Conservation (phyloP, 129 eudicot species). For the Flaveria trinervia region DNA sequence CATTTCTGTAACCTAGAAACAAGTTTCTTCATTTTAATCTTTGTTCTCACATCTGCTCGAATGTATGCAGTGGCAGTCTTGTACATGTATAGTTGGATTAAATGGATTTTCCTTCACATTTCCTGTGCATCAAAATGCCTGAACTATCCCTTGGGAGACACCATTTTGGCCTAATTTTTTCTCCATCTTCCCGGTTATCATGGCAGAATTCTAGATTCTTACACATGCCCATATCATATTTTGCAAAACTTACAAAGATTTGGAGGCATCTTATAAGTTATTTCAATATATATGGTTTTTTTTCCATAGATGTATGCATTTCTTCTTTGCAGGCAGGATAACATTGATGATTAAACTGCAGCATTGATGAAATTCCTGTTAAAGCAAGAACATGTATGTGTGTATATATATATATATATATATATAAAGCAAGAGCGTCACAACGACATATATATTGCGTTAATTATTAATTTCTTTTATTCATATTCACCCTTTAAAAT, state of each 20-base stretch:
- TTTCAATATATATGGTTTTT: neutral
- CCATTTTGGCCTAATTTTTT: neutral
- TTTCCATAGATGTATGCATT: slow-evolving; percentile 16
- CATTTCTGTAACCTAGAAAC: slow-evolving; percentile 43
- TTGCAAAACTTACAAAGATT: slow-evolving; percentile 7
- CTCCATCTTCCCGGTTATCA: neutral
- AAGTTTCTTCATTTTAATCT: slow-evolving; percentile 35
- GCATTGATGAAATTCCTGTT: neutral
- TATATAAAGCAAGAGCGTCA: no score
- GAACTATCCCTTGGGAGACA: slow-evolving; percentile 25
- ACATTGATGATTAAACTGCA: neutral
- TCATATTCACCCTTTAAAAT: no score
- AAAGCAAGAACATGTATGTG: no score
- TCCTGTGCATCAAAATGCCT: slow-evolving; percentile 29
- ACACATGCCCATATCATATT: neutral
- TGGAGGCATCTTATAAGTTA: slow-evolving; percentile 9
- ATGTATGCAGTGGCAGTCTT: slow-evolving; percentile 44
- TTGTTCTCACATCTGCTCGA: slow-evolving; percentile 32
- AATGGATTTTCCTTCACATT: slow-evolving; percentile 40
- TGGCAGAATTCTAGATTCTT: neutral
- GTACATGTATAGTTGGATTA: slow-evolving; percentile 58
- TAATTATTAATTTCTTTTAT: no score
- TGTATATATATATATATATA: no score
- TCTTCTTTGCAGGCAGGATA: slow-evolving; percentile 27
- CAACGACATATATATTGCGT: no score